Evolutionary conservation across 768 basidiomycete species (phyloP), one percentile per base, ranked within the genome.

Genomic region (Amanita polypyramis): DNA sequence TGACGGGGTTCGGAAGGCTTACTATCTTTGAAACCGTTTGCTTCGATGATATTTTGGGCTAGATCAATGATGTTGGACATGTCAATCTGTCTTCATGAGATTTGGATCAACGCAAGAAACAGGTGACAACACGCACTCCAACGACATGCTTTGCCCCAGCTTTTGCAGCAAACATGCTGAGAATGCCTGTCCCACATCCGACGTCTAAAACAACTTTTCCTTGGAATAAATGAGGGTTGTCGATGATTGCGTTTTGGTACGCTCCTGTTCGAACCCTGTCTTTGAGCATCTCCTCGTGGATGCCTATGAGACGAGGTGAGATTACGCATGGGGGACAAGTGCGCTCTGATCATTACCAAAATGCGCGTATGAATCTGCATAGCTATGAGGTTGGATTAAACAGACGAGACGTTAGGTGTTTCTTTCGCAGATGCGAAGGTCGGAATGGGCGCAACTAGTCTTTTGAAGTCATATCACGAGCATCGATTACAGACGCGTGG

Each of bases 21-120:
- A 97, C 94, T 85, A 62, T 96, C 85, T 68, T 83, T 81, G 75
- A 97, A 97, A 42, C 94, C 94, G 56, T 99, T 99, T 12, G 89
- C 87, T 57, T 92, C 85, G 55, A 98, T 82, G 54, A 99, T 99
- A 67, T 91, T 95, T 71, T 85, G 80, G 2, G 96, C 96, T 70
- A 98, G 95, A 70, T 98, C 96, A 65, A 98, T 89, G 68, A 99
- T 99, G 70, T 99, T 99, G 50, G 93, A 96, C 96, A 99, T 99
- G 70, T 99, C 96, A 66, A 99, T 94, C 90, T 94, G 40, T 38
- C 25, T 7, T 51, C 19, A 45, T 43, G 27, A 56, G 48, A 44
- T 56, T 54, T 36, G 51, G 44, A 52, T 39, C 7, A 60, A 50
- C n/a, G 23, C 17, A 40, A 5, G 41, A 50, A 37, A 17, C 33